Evolutionary conservation across 768 basidiomycete species (phyloP).

Genomic region (Pleurotus djamor): DNA sequence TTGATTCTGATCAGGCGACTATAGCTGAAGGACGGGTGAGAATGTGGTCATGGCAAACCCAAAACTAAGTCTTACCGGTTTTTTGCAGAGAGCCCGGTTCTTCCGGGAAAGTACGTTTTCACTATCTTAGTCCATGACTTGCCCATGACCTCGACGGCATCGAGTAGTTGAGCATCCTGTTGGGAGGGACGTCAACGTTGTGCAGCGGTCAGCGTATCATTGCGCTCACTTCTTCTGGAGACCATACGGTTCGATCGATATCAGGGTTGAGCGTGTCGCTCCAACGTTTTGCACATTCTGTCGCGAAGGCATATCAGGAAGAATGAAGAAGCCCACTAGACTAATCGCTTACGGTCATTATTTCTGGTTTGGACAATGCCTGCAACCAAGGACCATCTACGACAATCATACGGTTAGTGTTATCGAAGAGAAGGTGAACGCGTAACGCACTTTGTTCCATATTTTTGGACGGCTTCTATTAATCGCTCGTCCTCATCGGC

Average conservation of each 20-base stretch:
- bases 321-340: background rate
- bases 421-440: too few relatives aligned
- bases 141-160: constrained; percentile 53
- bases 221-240: constrained; percentile 43
- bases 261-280: constrained; percentile 60
- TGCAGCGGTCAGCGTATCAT: background rate
- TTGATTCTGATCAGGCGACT: constrained; percentile 3
- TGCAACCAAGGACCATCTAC: constrained; percentile 58
- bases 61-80: constrained; percentile 37
- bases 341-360: constrained; percentile 48
- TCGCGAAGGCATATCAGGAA: constrained; percentile 5
- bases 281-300: constrained; percentile 64
- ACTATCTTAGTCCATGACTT: constrained; percentile 65
- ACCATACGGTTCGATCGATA: constrained; percentile 61
- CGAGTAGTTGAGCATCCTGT: constrained; percentile 52
- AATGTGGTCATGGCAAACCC: background rate
- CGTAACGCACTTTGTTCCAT: constrained; percentile 47
- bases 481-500: constrained; percentile 59
- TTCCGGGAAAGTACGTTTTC: constrained; percentile 57
- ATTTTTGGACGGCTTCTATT: constrained; percentile 52
- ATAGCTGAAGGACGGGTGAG: background rate
- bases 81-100: constrained; percentile 59
- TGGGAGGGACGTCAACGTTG: constrained; percentile 6
- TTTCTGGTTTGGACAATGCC: constrained; percentile 54
- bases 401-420: constrained; percentile 3